Evolutionary conservation across 148 eudicot genomes (phyloP).

Genomic region (Fagopyrum homotropicum): DNA sequence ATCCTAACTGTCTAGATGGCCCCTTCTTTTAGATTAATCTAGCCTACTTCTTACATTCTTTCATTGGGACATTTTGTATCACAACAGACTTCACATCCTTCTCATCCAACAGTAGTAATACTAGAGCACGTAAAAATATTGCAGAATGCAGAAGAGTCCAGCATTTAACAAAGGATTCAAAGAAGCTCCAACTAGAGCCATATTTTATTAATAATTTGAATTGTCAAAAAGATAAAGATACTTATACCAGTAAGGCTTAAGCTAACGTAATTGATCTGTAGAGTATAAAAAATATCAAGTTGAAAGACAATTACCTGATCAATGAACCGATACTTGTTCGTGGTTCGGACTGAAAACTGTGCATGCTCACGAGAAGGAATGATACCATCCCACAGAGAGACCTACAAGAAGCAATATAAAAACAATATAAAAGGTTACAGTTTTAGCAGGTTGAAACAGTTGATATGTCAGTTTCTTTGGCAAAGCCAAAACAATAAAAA

Average conservation of each 20-base stretch:
- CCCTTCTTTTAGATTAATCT: too few relatives aligned
- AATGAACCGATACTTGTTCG: constrained; percentile 76
- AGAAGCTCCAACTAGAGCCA: not conserved
- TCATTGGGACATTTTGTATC: too few relatives aligned
- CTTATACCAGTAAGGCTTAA: not conserved
- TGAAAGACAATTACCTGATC: constrained; percentile 55
- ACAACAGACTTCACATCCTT: not conserved
- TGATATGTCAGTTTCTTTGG: not conserved
- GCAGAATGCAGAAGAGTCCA: not conserved
- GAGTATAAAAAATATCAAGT: not conserved
- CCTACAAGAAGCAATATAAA: constrained; percentile 29
- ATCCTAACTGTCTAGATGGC: too few relatives aligned
- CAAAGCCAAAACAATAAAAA: constrained; percentile 2
- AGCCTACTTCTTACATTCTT: too few relatives aligned
- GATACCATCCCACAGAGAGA: constrained; percentile 91
- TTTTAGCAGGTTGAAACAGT: too few relatives aligned
- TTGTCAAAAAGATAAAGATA: constrained; percentile 3
- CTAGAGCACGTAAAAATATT: not conserved
- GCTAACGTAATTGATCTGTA: not conserved
- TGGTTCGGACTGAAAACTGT: constrained; percentile 50
- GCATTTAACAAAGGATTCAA: not conserved
- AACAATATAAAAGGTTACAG: not conserved
- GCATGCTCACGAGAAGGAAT: constrained; percentile 76
- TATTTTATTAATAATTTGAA: not conserved
- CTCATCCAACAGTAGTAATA: not conserved